Base-by-base conservation (phyloP, 176 grass and related monocot species). In the Puya raimondii region DNA sequence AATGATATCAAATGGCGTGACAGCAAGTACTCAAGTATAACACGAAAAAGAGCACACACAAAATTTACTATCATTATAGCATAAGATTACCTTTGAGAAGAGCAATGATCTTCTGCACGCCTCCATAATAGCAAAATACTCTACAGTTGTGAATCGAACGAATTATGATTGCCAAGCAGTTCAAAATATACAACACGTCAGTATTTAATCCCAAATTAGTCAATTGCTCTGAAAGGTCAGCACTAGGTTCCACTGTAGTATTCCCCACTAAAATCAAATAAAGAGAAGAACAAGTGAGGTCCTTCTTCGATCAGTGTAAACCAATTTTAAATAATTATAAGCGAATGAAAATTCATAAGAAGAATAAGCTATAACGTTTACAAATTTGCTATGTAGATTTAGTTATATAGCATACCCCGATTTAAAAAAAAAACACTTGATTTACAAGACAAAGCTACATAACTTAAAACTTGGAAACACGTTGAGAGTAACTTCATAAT, bases 81-180 rank as follows among this genome's bases (percentile, higher is more conserved):
- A 70, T 58, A 68, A 56, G 74, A 23, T 72, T 91, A 96, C 92
- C 92, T 87, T 96, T 96, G 59, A 96, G 53, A 76, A 96, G 81
- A 82, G 86, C 87, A 83, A 74, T 79, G 75, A 91, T 54, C 86
- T 85, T 96, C 63, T 91, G 86, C 63, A 96, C 70, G 64, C 92
- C 92, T 80, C 92, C 88, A 76, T 96, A 91, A 76, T 96, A 96
- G 71, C 83, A 86, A 91, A 96, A 96, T 84, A 83, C 88, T 84
- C 77, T 91, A 71, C 88, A 96, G 72, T 91, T 96, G 70, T 91
- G 92, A 73, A 89, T 75, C 22, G 92, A 96, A 52, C 88, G 75
- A 64, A 88, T 84, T 74, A 96, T 23, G 76, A 96, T 91, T 66
- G 82, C 73, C 23, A 91, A 72, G 76, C 88, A 96, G 49, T 89